Percentiles rank a stretch among this genome's conserved stretches.
These are phyloP conservation scores for Penicillium sp. DNA, from an alignment of 2,329 filamentous ascomycete species.

Conservation along the genomic window DNA sequence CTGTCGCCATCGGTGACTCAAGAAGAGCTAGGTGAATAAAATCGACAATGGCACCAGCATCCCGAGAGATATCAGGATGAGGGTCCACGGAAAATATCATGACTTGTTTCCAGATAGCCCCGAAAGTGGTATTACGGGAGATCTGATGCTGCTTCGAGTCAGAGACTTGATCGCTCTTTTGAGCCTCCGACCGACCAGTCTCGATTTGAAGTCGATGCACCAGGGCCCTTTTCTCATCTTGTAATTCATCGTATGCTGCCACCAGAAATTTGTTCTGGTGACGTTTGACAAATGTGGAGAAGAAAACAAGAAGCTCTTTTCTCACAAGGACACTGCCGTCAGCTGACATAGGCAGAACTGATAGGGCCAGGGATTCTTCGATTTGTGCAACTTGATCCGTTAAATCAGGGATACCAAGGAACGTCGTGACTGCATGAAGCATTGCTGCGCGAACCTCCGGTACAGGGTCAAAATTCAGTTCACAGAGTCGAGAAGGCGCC, in stretches of 20 bases:
- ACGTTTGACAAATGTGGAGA: slow-evolving; percentile 86
- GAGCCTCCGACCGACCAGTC: slow-evolving; percentile 20
- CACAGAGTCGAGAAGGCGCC: slow-evolving; percentile 79
- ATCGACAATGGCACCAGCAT: slow-evolving; percentile 84
- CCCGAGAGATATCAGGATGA: slow-evolving; percentile 87
- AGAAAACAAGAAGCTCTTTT: slow-evolving; percentile 89
- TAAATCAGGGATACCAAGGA: slow-evolving; percentile 89
- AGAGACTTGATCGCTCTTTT: slow-evolving; percentile 28
- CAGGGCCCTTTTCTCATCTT: slow-evolving; percentile 77
- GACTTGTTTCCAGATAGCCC: slow-evolving; percentile 91
- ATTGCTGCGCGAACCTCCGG: slow-evolving; percentile 93
- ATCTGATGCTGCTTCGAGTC: slow-evolving; percentile 36
- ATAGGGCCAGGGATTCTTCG: slow-evolving; percentile 88
- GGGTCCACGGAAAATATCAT: slow-evolving; percentile 91
- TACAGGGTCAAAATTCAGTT: slow-evolving; percentile 80
- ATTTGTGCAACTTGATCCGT: slow-evolving; percentile 89
- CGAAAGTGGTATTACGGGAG: slow-evolving; percentile 87
- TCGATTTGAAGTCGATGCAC: slow-evolving; percentile 54
- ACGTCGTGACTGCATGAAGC: slow-evolving; percentile 90
- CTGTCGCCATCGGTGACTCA: slow-evolving; percentile 72
- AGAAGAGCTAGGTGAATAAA: slow-evolving; percentile 79
- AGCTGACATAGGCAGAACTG: slow-evolving; percentile 86
- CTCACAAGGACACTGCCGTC: slow-evolving; percentile 94
- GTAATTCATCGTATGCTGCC: slow-evolving; percentile 85
- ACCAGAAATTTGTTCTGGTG: slow-evolving; percentile 94